These are phyloP conservation scores for Sindora glabra DNA, from an alignment of 306 rosid genomes.

Conservation along the genomic window DNA sequence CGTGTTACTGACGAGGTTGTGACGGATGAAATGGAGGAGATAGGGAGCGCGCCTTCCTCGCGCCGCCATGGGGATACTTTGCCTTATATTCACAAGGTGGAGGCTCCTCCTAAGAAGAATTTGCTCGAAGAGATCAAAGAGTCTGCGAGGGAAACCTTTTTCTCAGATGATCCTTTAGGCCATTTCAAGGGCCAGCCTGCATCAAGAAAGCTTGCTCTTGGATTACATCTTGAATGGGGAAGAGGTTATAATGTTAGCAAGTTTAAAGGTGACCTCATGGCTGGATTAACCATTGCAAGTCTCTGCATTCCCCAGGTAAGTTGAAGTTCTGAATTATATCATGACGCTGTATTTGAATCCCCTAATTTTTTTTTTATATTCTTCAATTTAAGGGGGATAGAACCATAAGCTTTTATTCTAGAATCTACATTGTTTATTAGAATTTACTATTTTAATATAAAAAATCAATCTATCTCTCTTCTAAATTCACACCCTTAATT, in stretches of 20 bases:
- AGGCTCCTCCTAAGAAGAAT: conserved; percentile 29
- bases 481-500: too few species aligned
- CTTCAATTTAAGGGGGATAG: too few species aligned
- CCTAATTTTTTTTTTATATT: too few species aligned
- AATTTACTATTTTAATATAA: too few species aligned
- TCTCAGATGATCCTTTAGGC: conserved; percentile 40
- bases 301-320: conserved; percentile 75
- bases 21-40: conserved; percentile 14
- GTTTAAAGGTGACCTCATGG: conserved; percentile 45
- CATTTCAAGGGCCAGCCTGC: conserved; percentile 31
- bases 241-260: conserved; percentile 31
- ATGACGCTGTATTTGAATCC: too few species aligned
- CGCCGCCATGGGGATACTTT: conserved; percentile 7
- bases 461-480: too few species aligned
- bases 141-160: conserved; percentile 28
- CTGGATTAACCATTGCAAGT: conserved; percentile 77
- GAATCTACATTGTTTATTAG: too few species aligned
- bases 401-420: too few species aligned
- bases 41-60: conserved; percentile 8
- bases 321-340: background rate
- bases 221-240: conserved; percentile 43
- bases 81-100: conserved; percentile 25
- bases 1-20: conserved; percentile 7
- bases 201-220: conserved; percentile 23
- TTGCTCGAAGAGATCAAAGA: conserved; percentile 22